phyloP scores from a whole-genome alignment of 2,329 filamentous ascomycete genomes.

The Coniochaeta hoffmannii region DNA sequence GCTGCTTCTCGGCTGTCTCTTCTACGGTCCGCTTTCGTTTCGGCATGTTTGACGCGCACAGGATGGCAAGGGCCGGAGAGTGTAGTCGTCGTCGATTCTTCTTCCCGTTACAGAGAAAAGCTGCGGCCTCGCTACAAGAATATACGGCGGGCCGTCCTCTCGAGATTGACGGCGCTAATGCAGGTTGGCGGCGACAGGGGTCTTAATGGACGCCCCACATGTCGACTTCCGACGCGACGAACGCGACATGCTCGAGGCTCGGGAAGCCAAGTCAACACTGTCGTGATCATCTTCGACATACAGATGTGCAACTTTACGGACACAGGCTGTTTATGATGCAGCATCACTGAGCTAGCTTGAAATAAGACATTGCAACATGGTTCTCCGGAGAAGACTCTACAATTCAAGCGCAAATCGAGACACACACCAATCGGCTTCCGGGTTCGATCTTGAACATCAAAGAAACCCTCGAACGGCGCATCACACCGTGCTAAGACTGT shows the following conservation, averaged over 20 bases:
- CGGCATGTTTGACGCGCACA: constrained; percentile 30
- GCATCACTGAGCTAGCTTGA: not conserved
- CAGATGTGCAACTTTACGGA: not conserved
- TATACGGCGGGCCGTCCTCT: constrained; percentile 5
- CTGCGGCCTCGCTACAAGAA: constrained; percentile 5
- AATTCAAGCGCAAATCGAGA: not conserved
- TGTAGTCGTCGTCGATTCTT: not conserved
- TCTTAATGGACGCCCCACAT: constrained; percentile 1
- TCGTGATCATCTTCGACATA: not conserved
- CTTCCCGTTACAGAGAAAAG: constrained; percentile 1
- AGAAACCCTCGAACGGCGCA: not conserved
- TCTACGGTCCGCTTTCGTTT: constrained; percentile 49
- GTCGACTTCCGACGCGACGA: not conserved
- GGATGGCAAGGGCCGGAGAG: not conserved
- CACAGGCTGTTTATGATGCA: not conserved
- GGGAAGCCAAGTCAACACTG: not conserved
- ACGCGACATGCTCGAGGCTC: not conserved
- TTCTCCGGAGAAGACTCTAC: not conserved
- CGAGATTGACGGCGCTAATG: constrained; percentile 5
- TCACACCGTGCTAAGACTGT: no score
- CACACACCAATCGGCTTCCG: not conserved
- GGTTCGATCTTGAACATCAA: not conserved
- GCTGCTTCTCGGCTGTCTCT: constrained; percentile 37
- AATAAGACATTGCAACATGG: not conserved
- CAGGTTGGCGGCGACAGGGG: not conserved